A percentile compares a stretch with the other conserved stretches of the same genome.
Conservation (phyloP, 2,329 filamentous ascomycete species). For the Geosmithia putterillii region DNA sequence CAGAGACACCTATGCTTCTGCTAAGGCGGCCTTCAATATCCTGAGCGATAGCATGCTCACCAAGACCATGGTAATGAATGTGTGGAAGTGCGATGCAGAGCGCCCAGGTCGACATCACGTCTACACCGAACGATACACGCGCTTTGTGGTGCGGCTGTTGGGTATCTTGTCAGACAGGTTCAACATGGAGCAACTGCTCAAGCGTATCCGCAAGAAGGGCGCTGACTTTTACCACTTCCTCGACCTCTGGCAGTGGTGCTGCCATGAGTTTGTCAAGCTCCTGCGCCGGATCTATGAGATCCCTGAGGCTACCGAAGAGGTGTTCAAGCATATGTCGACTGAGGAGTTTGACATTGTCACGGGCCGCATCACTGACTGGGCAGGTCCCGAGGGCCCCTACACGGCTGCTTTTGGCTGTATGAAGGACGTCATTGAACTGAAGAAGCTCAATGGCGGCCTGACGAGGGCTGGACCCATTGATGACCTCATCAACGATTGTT, state of each 20-base stretch:
- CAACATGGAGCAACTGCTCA: conserved; percentile 66
- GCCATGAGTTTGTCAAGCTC: conserved; percentile 38
- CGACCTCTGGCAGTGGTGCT: conserved; percentile 47
- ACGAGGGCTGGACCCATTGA: conserved; percentile 82
- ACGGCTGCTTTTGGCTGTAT: conserved; percentile 37
- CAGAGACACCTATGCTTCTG: conserved; percentile 16
- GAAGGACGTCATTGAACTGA: conserved; percentile 45
- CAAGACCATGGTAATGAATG: conserved; percentile 88
- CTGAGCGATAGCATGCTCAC: conserved; percentile 67
- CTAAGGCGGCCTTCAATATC: conserved; percentile 68
- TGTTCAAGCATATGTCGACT: conserved; percentile 37
- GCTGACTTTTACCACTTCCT: conserved; percentile 58
- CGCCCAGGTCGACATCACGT: conserved; percentile 77
- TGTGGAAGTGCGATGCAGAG: conserved; percentile 89
- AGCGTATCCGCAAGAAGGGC: conserved; percentile 69
- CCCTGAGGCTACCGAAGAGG: conserved; percentile 33
- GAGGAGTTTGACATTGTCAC: conserved; percentile 48
- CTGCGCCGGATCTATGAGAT: conserved; percentile 37
- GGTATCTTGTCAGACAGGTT: conserved; percentile 61
- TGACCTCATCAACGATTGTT: conserved; percentile 86
- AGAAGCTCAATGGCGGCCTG: conserved; percentile 69
- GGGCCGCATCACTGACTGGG: conserved; percentile 43
- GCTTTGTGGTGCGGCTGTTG: conserved; percentile 67
- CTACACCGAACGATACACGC: conserved; percentile 77
- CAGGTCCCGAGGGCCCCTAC: conserved; percentile 17